Conservation (phyloP, 441 rosid genomes). For the Biscutella laevigata region DNA sequence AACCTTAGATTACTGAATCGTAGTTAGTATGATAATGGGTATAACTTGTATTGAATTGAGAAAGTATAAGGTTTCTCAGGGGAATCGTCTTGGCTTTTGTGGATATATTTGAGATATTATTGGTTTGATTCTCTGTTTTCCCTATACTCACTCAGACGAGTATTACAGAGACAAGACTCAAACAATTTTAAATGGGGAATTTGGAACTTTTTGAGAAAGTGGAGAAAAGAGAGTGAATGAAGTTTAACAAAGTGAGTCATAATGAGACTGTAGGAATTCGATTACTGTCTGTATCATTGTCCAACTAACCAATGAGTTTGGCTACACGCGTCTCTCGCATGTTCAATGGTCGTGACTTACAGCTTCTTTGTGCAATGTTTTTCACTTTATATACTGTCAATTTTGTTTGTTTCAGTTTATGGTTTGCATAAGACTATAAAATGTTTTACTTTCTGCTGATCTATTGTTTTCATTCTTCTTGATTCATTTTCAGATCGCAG, state of each 20-base stretch:
- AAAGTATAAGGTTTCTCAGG: constrained; percentile 34
- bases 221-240: constrained; percentile 1
- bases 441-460: too few species aligned
- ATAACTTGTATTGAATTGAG: too few species aligned
- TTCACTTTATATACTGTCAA: too few species aligned
- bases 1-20: too few species aligned
- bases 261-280: constrained; percentile 11
- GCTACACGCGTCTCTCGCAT: constrained; percentile 22
- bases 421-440: too few species aligned
- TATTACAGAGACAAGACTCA: constrained; percentile 1
- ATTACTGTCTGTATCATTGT: background rate
- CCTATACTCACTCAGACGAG: constrained; percentile 38
- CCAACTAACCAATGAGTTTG: constrained; percentile 12
- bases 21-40: too few species aligned
- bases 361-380: background rate
- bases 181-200: background rate
- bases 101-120: constrained; percentile 33
- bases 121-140: constrained; percentile 40
- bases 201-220: background rate
- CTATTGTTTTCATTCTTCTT: too few species aligned
- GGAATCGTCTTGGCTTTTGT: constrained; percentile 21
- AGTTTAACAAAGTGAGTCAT: constrained; percentile 15
- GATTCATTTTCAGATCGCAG: too few species aligned
- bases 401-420: too few species aligned
- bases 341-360: constrained; percentile 9